phyloP scores from a whole-genome alignment of 805 yeast species.

The Metschnikowia orientalis region DNA sequence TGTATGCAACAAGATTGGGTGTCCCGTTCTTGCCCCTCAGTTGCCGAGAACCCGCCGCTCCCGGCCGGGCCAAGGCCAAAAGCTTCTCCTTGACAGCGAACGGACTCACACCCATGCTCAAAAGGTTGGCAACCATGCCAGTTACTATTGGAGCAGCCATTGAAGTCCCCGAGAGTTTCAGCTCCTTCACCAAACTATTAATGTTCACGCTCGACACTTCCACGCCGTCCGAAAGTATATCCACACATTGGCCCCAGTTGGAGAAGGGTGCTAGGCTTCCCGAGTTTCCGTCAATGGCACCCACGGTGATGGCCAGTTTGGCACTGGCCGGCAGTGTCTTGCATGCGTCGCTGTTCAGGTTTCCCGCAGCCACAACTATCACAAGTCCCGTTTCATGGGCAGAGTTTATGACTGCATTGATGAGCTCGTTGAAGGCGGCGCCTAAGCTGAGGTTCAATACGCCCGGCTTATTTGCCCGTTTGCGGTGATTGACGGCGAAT shows the following conservation, averaged over 20 bases:
- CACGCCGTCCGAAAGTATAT: conserved; percentile 80
- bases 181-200: conserved; percentile 16
- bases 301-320: conserved; percentile 68
- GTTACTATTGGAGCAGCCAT: conserved; percentile 19
- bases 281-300: conserved; percentile 75
- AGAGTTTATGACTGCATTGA: conserved; percentile 73
- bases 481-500: conserved; percentile 59
- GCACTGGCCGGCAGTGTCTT: conserved; percentile 84
- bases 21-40: conserved; percentile 10
- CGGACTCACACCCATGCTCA: conserved; percentile 14
- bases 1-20: conserved; percentile 17
- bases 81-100: conserved; percentile 10
- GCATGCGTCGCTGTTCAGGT: conserved; percentile 74
- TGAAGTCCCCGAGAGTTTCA: conserved; percentile 15
- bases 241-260: conserved; percentile 94
- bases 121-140: conserved; percentile 16
- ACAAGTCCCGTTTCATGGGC: conserved; percentile 70
- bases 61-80: conserved; percentile 12
- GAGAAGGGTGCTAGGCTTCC: conserved; percentile 73
- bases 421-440: conserved; percentile 57
- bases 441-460: conserved; percentile 83
- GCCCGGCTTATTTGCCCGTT: conserved; percentile 33
- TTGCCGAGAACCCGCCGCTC: conserved; percentile 5
- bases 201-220: conserved; percentile 54
- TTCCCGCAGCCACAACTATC: conserved; percentile 84